Base-by-base conservation (phyloP, 768 basidiomycete genomes). In the Phaeolepiota aurea region DNA sequence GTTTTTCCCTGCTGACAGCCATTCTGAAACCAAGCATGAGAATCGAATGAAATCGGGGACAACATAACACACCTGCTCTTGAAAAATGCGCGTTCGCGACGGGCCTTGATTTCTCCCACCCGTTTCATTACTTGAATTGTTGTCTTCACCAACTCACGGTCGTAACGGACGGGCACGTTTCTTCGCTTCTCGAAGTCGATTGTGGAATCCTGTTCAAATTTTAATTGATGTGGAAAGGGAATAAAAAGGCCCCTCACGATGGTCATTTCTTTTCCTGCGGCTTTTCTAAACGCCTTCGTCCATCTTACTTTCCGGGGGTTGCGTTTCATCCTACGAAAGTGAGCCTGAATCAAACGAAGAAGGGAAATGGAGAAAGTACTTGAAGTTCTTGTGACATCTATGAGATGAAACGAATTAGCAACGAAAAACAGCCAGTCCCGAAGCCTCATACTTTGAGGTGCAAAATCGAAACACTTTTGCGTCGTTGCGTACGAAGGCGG, bases 301-400 rank as follows among this genome's bases (percentile, higher is more conserved):
- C 96, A 99, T 52, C 89, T 74, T 25, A 99, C 93, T 65, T 99
- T 99, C 45, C 96, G 82, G 33, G 96, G 96, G 66, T 98, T 99
- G 28, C 96, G 86, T 71, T 98, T 98, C 96, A 98, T 97, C 64
- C 91, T 93, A 50, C 3, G 11, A 28, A 32, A 37, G 41, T 20
- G 41, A 14, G 40, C 40, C 18, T 22, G 31, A 44, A 35, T 46
- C 38, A 2, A 44, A 43, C 42, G 22, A 11, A 12, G 38, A 21
- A 37, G 19, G 36, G 44, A 21, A 14, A 13, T 9, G 35, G 10
- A 19, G 28, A 19, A 5, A 76, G 49, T 54, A 90, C 91, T 99
- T 99, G 80, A 99, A 99, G 65, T 97, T 99, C 68, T 98, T 98
- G 64, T 97, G 89, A 60, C 96, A 96, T 72, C 89, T 93, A 40